Conservation (phyloP, 2,329 filamentous ascomycete genomes). For the Apiospora rasikravindrae region DNA sequence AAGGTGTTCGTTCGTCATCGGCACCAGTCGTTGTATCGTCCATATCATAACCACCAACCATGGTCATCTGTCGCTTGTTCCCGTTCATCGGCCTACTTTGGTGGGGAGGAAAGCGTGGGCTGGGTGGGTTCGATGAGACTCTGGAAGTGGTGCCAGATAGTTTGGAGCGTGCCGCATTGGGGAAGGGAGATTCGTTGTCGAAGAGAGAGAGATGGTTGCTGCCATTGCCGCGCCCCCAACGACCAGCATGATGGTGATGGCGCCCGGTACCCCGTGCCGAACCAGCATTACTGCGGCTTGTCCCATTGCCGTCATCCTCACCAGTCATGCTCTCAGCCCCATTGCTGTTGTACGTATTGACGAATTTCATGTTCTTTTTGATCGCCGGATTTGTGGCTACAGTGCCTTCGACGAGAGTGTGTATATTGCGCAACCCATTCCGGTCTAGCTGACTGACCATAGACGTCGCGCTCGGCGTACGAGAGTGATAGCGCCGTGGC, state of each 20-base stretch:
- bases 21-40: constrained; percentile 78
- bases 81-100: constrained; percentile 37
- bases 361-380: constrained; percentile 97
- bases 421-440: constrained; percentile 66
- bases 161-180: constrained; percentile 68
- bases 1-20: constrained; percentile 86
- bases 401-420: constrained; percentile 67
- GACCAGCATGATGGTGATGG: constrained; percentile 76
- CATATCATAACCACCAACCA: constrained; percentile 72
- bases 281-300: constrained; percentile 64
- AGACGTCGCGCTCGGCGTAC: constrained; percentile 93
- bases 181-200: constrained; percentile 79
- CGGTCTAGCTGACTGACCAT: constrained; percentile 73
- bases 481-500: constrained; percentile 83
- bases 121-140: constrained; percentile 71
- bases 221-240: constrained; percentile 73
- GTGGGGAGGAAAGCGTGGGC: constrained; percentile 59
- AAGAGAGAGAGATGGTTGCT: constrained; percentile 75
- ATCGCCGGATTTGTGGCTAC: constrained; percentile 54
- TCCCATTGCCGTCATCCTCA: constrained; percentile 71
- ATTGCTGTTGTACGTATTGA: constrained; percentile 74
- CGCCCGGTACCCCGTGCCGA: constrained; percentile 70
- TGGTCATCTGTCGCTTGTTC: constrained; percentile 60
- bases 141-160: constrained; percentile 61
- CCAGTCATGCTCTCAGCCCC: constrained; percentile 59